Evolutionary conservation across 495 filamentous ascomycete species (phyloP).

Genomic region (Penicillium soppii): DNA sequence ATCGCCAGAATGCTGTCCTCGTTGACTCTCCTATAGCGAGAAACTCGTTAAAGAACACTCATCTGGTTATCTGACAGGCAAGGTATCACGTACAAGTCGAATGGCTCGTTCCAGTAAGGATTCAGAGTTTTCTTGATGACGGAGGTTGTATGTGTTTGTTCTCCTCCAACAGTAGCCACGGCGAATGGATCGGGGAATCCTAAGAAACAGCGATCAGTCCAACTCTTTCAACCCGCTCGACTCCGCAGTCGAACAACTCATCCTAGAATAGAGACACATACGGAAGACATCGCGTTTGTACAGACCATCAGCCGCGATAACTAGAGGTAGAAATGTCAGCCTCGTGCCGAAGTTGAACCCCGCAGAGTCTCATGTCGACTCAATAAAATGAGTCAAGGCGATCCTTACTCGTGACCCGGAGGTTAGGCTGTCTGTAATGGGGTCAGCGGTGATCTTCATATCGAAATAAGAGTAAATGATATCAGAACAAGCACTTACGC

Average conservation of each 20-base stretch:
- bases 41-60: not conserved
- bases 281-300: constrained; percentile 99
- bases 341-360: constrained; percentile 16
- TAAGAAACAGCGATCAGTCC: constrained; percentile 39
- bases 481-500: constrained; percentile 42
- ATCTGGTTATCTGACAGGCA: constrained; percentile 18
- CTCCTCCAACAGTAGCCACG: constrained; percentile 91
- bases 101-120: constrained; percentile 98
- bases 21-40: constrained; percentile 65
- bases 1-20: constrained; percentile 96
- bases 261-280: constrained; percentile 35
- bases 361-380: constrained; percentile 18
- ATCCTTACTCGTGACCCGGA: constrained; percentile 63
- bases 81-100: constrained; percentile 75
- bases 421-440: constrained; percentile 53
- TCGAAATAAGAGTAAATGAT: not conserved
- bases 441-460: constrained; percentile 28
- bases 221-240: not conserved
- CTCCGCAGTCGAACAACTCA: constrained; percentile 8
- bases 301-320: constrained; percentile 96
- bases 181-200: constrained; percentile 98
- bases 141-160: constrained; percentile 92
- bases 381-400: constrained; percentile 13
- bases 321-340: constrained; percentile 45
- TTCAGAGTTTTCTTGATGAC: constrained; percentile 97